phyloP scores from a whole-genome alignment of 495 filamentous ascomycete genomes.

The Chaetomium cochliodes region DNA sequence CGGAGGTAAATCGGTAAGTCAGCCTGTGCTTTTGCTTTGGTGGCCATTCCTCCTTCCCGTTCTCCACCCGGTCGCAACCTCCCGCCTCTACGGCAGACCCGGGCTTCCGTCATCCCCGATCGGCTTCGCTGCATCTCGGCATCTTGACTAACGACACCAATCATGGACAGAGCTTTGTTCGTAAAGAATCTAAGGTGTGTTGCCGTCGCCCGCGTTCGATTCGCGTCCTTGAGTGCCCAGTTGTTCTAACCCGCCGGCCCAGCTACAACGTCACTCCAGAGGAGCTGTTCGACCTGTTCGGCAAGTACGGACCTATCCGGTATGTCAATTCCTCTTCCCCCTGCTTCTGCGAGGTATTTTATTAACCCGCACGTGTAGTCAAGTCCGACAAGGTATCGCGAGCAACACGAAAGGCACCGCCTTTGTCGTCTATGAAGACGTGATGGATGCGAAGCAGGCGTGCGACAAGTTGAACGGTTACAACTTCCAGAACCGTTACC shows the following conservation, averaged over 20 bases:
- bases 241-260: constrained; percentile 28
- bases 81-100: constrained; percentile 2
- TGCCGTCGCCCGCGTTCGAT: neutral
- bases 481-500: constrained; percentile 99
- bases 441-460: constrained; percentile 96
- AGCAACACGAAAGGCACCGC: constrained; percentile 97
- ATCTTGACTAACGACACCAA: constrained; percentile 36
- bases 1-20: constrained; percentile 90
- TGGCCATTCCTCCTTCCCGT: neutral
- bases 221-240: constrained; percentile 11
- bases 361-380: constrained; percentile 56
- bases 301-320: constrained; percentile 92
- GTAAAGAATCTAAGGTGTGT: constrained; percentile 93
- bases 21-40: neutral
- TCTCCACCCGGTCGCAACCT: constrained; percentile 14
- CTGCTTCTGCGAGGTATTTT: neutral
- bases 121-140: constrained; percentile 11
- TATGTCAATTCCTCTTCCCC: constrained; percentile 43
- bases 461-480: constrained; percentile 99
- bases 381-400: constrained; percentile 97
- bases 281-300: constrained; percentile 91
- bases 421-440: constrained; percentile 99
- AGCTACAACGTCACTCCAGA: constrained; percentile 96
- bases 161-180: constrained; percentile 76
- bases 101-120: constrained; percentile 17